phyloP scores from a whole-genome alignment of 306 rosid species.

The Cucumis cinereus region DNA sequence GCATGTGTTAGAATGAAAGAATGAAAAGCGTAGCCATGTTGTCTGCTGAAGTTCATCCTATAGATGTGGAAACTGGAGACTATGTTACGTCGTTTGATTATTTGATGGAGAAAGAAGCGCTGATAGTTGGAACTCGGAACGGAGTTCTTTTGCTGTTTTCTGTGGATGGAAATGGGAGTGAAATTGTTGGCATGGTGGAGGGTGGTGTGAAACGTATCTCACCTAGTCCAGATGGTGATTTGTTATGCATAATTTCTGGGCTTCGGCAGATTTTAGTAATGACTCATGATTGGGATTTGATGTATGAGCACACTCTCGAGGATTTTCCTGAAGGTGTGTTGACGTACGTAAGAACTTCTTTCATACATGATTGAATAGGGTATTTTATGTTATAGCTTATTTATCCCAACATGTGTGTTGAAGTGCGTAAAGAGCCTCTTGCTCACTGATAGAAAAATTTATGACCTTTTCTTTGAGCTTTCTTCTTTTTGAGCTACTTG shows the following conservation, averaged over 20 bases:
- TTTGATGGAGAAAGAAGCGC: conserved; percentile 87
- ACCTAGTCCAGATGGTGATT: conserved; percentile 91
- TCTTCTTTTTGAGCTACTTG: neutral
- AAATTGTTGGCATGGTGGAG: conserved; percentile 70
- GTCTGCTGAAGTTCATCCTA: conserved; percentile 22
- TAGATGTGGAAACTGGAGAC: conserved; percentile 60
- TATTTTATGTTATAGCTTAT: neutral
- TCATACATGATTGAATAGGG: neutral
- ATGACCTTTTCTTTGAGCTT: neutral
- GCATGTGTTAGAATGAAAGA: conserved; percentile 32
- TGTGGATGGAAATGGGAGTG: conserved; percentile 37
- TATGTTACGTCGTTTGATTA: conserved; percentile 60
- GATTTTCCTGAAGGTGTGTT: conserved; percentile 30
- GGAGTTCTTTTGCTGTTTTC: conserved; percentile 54
- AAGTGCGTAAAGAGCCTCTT: neutral
- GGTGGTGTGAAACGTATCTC: conserved; percentile 71
- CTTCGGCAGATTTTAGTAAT: conserved; percentile 58
- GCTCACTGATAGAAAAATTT: neutral
- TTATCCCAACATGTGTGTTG: neutral
- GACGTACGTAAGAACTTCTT: conserved; percentile 66
- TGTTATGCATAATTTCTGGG: conserved; percentile 45
- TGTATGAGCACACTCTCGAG: conserved; percentile 50
- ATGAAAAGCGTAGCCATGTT: conserved; percentile 35
- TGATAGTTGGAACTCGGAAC: conserved; percentile 56
- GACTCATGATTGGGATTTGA: conserved; percentile 92